Percentiles rank a stretch among this genome's conserved stretches.
Conservation (phyloP, 495 filamentous ascomycete species). For the Penicillium longicatenatum region DNA sequence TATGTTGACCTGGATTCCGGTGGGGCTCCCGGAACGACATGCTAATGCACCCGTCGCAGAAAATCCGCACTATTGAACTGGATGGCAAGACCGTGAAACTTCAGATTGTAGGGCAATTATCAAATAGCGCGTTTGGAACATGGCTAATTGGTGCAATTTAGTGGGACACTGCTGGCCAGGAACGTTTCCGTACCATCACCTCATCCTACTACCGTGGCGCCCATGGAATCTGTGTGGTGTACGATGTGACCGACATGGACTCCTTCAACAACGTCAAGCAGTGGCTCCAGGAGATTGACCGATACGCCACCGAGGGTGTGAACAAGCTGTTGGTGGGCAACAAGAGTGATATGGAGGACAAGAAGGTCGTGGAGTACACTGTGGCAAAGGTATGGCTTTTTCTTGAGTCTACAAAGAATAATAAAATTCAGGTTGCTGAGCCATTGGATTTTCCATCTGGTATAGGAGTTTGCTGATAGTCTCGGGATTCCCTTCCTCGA, state of each 20-base stretch:
- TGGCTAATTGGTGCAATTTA: constrained; percentile 38
- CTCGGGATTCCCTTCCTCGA: constrained; percentile 99
- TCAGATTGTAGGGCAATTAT: constrained; percentile 77
- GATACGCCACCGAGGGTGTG: constrained; percentile 97
- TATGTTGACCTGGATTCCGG: constrained; percentile 53
- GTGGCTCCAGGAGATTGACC: constrained; percentile 99
- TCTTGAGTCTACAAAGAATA: neutral
- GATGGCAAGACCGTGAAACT: constrained; percentile 99
- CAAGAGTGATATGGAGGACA: constrained; percentile 99
- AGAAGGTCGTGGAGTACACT: constrained; percentile 99
- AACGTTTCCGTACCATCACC: constrained; percentile 99
- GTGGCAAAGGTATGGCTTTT: constrained; percentile 82
- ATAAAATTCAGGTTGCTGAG: too few relatives aligned
- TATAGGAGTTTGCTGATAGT: constrained; percentile 96
- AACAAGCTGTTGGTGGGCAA: constrained; percentile 99
- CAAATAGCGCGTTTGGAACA: neutral
- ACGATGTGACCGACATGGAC: constrained; percentile 99
- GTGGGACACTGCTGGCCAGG: constrained; percentile 99
- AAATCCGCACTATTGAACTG: constrained; percentile 99
- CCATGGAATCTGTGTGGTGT: constrained; percentile 99
- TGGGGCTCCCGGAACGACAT: constrained; percentile 10
- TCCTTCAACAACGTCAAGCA: constrained; percentile 99
- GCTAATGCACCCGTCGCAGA: constrained; percentile 56
- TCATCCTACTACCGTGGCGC: constrained; percentile 99
- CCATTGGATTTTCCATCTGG: constrained; percentile 3